phyloP scores from a whole-genome alignment of 1,284 basidiomycete genomes.

The Trametes hirsuta region DNA sequence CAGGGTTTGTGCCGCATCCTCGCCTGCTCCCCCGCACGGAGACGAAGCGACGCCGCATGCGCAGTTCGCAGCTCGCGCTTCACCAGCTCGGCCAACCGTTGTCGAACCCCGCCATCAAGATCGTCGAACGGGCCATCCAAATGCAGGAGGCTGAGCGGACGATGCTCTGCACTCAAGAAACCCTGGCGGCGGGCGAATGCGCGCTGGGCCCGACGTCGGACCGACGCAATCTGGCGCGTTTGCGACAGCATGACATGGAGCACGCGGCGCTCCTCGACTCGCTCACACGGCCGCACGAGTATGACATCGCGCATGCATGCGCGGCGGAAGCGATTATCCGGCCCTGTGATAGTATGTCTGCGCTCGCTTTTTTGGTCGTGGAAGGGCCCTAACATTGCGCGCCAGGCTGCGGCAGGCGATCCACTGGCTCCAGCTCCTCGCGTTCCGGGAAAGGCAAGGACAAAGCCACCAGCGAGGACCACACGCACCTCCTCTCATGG shows the following conservation, averaged over 20 bases:
- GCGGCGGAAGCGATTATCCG: slow-evolving; percentile 26
- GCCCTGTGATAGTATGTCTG: slow-evolving; percentile 19
- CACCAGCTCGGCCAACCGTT: slow-evolving; percentile 18
- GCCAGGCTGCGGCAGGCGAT: too few relatives aligned
- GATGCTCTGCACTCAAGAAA: slow-evolving; percentile 12
- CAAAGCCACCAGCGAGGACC: slow-evolving; percentile 1
- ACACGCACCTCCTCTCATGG: slow-evolving; percentile 28
- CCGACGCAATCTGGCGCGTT: not conserved
- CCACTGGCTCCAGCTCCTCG: slow-evolving; percentile 4
- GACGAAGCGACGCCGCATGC: slow-evolving; percentile 13
- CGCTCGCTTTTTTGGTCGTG: too few relatives aligned
- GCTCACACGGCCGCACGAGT: slow-evolving; percentile 16
- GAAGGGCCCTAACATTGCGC: too few relatives aligned
- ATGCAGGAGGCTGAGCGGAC: slow-evolving; percentile 4
- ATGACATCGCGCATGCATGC: slow-evolving; percentile 24
- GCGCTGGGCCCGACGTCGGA: slow-evolving; percentile 2
- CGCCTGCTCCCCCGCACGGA: slow-evolving; percentile 15
- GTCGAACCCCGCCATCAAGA: slow-evolving; percentile 14
- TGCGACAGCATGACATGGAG: slow-evolving; percentile 19
- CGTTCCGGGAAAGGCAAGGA: not conserved
- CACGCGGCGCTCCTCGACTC: slow-evolving; percentile 8
- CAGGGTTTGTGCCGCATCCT: slow-evolving; percentile 20
- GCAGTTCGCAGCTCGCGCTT: slow-evolving; percentile 22
- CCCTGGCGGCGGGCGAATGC: not conserved
- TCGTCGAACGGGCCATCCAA: slow-evolving; percentile 17